Percentiles rank a stretch among this genome's conserved stretches.
phyloP scores from a whole-genome alignment of 306 rosid species.

The Vigna reflexopilosa region DNA sequence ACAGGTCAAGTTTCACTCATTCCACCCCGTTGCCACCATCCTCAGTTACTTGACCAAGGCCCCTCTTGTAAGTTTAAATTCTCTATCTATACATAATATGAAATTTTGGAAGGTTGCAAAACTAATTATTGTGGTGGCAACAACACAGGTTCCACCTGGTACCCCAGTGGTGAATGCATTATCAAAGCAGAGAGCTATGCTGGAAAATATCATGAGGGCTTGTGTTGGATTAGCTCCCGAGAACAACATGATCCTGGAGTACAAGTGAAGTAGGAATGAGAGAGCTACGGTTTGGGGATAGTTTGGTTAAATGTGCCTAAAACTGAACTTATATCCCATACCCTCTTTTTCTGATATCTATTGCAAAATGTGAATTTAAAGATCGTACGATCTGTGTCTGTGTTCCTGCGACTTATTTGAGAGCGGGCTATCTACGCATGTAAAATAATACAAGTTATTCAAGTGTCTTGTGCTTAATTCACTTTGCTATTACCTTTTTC shows the following conservation, averaged over 20 bases:
- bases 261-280: slow-evolving; percentile 66
- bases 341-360: slow-evolving; percentile 6
- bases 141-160: slow-evolving; percentile 88
- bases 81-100: not conserved
- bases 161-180: slow-evolving; percentile 97
- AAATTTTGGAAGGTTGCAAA: not conserved
- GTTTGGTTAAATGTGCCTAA: slow-evolving; percentile 11
- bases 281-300: slow-evolving; percentile 23
- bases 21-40: slow-evolving; percentile 95
- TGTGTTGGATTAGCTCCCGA: slow-evolving; percentile 99
- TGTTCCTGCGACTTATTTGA: slow-evolving; percentile 47
- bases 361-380: slow-evolving; percentile 20
- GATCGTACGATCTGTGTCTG: not conserved
- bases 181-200: slow-evolving; percentile 95
- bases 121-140: slow-evolving; percentile 4
- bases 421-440: slow-evolving; percentile 48
- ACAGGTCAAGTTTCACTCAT: slow-evolving; percentile 91
- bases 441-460: slow-evolving; percentile 18
- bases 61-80: slow-evolving; percentile 75
- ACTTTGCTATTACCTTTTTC: not conserved
- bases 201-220: slow-evolving; percentile 93
- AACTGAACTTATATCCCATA: not conserved
- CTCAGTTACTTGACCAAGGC: slow-evolving; percentile 97
- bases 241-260: slow-evolving; percentile 97
- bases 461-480: slow-evolving; percentile 20